Evolutionary conservation across 495 filamentous ascomycete species (phyloP).

Genomic region (Aspergillus mulundensis): DNA sequence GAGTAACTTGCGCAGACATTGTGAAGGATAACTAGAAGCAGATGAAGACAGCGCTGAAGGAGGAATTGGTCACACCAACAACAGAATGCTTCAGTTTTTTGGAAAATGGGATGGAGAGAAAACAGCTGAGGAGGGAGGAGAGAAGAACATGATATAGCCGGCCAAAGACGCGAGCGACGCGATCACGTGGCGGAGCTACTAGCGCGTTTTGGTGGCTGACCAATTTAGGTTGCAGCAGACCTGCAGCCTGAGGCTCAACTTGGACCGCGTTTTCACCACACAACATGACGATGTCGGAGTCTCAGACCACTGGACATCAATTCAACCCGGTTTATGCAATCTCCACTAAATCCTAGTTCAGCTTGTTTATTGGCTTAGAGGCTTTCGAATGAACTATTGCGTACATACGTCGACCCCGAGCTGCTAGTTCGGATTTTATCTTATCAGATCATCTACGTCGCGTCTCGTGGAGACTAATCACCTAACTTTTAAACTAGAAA

Average conservation of each 20-base stretch:
- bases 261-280: not conserved
- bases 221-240: not conserved
- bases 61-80: conserved; percentile 23
- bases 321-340: not conserved
- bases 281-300: not conserved
- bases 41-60: conserved; percentile 8
- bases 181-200: conserved; percentile 48
- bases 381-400: not conserved
- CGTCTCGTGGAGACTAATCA: no score
- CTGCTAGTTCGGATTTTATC: not conserved
- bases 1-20: conserved; percentile 73
- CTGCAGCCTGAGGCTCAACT: not conserved
- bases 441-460: conserved; percentile 7
- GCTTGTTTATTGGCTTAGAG: not conserved
- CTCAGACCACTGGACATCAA: conserved; percentile 4
- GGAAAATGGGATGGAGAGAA: conserved; percentile 23
- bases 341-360: not conserved
- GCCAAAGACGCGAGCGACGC: conserved; percentile 23
- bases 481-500: no score
- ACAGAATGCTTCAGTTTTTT: conserved; percentile 12
- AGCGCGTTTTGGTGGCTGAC: conserved; percentile 20
- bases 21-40: conserved; percentile 24
- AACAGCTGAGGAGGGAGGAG: conserved; percentile 18
- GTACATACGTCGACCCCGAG: not conserved
- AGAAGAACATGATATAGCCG: conserved; percentile 29